Percentiles rank a stretch among this genome's conserved stretches.
Evolutionary conservation across 2,329 filamentous ascomycete species (phyloP).

Genomic region (Aureobasidium pullulans): DNA sequence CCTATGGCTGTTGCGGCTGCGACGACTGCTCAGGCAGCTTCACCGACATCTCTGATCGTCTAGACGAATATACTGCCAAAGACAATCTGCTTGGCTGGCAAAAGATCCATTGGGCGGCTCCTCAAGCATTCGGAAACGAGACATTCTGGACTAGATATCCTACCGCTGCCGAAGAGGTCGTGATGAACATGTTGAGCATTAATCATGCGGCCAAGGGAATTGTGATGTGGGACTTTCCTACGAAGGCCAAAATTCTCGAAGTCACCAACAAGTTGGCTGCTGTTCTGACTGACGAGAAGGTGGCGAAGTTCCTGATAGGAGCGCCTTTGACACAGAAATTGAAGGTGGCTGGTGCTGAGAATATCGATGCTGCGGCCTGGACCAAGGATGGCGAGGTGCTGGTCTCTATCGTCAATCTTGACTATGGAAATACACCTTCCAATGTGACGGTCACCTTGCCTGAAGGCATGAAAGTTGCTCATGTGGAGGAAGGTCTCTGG

Average conservation of each 20-base stretch:
- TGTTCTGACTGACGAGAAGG: constrained; percentile 29
- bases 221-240: constrained; percentile 44
- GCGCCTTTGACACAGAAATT: constrained; percentile 20
- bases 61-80: constrained; percentile 35
- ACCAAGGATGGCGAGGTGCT: constrained; percentile 29
- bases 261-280: constrained; percentile 32
- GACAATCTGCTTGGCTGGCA: constrained; percentile 32
- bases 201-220: constrained; percentile 45
- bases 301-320: constrained; percentile 31
- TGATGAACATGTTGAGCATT: constrained; percentile 40
- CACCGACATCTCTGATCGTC: constrained; percentile 43
- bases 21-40: constrained; percentile 50
- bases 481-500: constrained; percentile 15
- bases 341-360: constrained; percentile 19
- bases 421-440: constrained; percentile 21
- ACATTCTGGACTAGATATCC: constrained; percentile 42
- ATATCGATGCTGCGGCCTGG: constrained; percentile 39
- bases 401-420: constrained; percentile 33
- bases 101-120: constrained; percentile 43
- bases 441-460: constrained; percentile 19
- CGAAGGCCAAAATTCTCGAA: constrained; percentile 28
- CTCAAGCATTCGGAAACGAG: constrained; percentile 42
- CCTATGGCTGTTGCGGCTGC: constrained; percentile 56
- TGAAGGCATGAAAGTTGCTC: background rate
- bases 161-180: constrained; percentile 36